Conservation (phyloP, 2,329 filamentous ascomycete species). For the Talaromyces piceae region DNA sequence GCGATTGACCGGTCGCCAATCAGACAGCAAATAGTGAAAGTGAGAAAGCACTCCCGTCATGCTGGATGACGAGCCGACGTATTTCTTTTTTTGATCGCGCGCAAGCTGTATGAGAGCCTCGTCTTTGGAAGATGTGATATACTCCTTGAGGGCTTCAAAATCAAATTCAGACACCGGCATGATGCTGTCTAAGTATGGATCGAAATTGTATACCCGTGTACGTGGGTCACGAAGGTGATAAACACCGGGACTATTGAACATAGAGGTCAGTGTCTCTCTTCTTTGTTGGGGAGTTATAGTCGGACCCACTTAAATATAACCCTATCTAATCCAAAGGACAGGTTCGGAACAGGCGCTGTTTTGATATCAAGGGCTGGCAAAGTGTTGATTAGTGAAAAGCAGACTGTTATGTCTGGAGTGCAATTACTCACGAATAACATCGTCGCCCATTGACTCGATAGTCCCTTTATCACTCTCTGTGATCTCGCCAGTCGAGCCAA, state of each 20-base stretch:
- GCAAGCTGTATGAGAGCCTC: constrained; percentile 62
- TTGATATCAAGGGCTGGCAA: constrained; percentile 32
- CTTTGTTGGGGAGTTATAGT: background rate
- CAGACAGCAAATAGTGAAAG: constrained; percentile 85
- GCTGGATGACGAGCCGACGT: constrained; percentile 91
- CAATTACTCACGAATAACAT: constrained; percentile 13
- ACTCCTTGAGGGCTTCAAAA: constrained; percentile 75
- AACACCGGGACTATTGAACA: constrained; percentile 56
- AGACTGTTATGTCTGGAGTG: background rate
- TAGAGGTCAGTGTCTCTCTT: background rate
- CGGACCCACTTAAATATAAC: constrained; percentile 77
- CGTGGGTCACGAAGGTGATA: constrained; percentile 85
- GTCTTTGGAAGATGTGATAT: constrained; percentile 88
- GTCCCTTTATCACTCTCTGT: background rate
- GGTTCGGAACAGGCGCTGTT: constrained; percentile 50
- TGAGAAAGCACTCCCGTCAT: constrained; percentile 85
- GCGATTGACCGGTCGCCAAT: constrained; percentile 67
- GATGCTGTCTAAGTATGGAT: constrained; percentile 84
- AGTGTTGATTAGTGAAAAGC: background rate
- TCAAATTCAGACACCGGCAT: constrained; percentile 94
- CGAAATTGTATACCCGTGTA: constrained; percentile 89
- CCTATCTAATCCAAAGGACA: constrained; percentile 71
- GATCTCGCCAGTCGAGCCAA: background rate
- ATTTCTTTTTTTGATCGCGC: constrained; percentile 61
- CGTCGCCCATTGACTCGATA: background rate